Conservation (phyloP, 345 rosid genomes). For the Pelargonium nanum region DNA sequence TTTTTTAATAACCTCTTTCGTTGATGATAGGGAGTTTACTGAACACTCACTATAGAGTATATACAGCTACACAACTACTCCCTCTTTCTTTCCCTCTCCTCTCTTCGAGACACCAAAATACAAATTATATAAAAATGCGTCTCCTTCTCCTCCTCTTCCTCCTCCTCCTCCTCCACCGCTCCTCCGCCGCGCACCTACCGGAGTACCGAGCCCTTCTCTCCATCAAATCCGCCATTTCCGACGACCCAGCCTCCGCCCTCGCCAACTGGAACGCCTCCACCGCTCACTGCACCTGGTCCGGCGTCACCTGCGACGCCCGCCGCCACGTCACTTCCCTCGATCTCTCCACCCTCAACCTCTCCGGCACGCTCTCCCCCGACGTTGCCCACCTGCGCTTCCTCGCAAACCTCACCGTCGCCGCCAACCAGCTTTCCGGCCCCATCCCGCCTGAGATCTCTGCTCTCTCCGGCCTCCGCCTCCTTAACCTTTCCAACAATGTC, state of each 20-base stretch:
- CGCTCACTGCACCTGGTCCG: slow-evolving; percentile 49
- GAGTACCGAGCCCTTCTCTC: slow-evolving; percentile 61
- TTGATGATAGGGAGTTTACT: too few relatives aligned
- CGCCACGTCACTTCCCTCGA: slow-evolving; percentile 58
- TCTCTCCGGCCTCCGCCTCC: slow-evolving; percentile 43
- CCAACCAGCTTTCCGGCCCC: slow-evolving; percentile 54
- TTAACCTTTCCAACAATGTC: slow-evolving; percentile 88
- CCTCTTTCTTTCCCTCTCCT: too few relatives aligned
- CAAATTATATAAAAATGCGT: slow-evolving; percentile 3
- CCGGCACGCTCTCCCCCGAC: slow-evolving; percentile 58
- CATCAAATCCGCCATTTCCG: slow-evolving; percentile 48
- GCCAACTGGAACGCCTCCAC: slow-evolving; percentile 50
- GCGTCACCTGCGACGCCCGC: slow-evolving; percentile 63
- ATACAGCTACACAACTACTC: too few relatives aligned
- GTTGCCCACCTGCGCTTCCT: slow-evolving; percentile 51
- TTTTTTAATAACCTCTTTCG: too few relatives aligned
- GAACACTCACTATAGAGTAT: too few relatives aligned
- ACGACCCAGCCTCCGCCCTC: slow-evolving; percentile 40
- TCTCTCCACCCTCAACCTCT: slow-evolving; percentile 55
- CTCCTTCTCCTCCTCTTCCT: slow-evolving; percentile 24
- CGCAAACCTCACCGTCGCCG: slow-evolving; percentile 47
- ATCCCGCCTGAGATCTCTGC: slow-evolving; percentile 53
- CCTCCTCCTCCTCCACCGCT: slow-evolving; percentile 13
- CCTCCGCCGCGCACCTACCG: slow-evolving; percentile 31
- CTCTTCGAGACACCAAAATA: background rate